Percentiles rank a stretch among this genome's conserved stretches.
These are phyloP conservation scores for Phytopythium vexans DNA, from an alignment of 352 stramenopile genomes.

Conservation along the genomic window DNA sequence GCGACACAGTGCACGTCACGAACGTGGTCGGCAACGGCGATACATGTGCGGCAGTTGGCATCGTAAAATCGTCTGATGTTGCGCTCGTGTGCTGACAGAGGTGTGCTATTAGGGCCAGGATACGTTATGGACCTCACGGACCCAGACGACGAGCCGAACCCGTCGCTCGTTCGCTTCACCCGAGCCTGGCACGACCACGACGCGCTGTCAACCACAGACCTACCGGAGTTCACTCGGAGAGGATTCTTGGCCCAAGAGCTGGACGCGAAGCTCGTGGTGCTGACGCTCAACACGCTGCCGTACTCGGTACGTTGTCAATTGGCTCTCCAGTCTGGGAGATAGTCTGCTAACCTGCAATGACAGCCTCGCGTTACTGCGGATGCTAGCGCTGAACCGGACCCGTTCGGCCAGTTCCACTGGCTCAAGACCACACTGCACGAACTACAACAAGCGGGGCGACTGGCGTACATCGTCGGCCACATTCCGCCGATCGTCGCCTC, in stretches of 20 bases:
- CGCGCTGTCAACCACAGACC: conserved; percentile 46
- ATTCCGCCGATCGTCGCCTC: conserved; percentile 90
- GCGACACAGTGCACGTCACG: conserved; percentile 2
- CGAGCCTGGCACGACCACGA: conserved; percentile 34
- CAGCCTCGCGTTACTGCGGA: conserved; percentile 70
- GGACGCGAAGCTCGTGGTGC: conserved; percentile 57
- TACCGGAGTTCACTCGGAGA: conserved; percentile 44
- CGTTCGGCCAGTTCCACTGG: conserved; percentile 90
- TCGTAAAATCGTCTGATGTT: no score
- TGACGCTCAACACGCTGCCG: conserved; percentile 79
- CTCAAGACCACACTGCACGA: conserved; percentile 69
- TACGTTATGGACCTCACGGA: conserved; percentile 68
- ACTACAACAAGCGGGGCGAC: conserved; percentile 33
- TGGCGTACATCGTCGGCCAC: conserved; percentile 88
- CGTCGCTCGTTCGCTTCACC: conserved; percentile 53
- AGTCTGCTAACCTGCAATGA: conserved; percentile 1
- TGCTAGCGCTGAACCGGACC: conserved; percentile 53
- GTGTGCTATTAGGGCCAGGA: no score
- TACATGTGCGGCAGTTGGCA: no score
- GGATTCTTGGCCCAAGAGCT: conserved; percentile 69
- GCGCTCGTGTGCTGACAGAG: no score
- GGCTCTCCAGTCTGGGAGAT: background rate
- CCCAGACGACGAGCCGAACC: conserved; percentile 40
- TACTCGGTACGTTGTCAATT: conserved; percentile 57
- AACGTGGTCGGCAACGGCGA: background rate